These are phyloP conservation scores for Alternaria sp. DNA, from an alignment of 2,329 filamentous ascomycete genomes.

Conservation along the genomic window DNA sequence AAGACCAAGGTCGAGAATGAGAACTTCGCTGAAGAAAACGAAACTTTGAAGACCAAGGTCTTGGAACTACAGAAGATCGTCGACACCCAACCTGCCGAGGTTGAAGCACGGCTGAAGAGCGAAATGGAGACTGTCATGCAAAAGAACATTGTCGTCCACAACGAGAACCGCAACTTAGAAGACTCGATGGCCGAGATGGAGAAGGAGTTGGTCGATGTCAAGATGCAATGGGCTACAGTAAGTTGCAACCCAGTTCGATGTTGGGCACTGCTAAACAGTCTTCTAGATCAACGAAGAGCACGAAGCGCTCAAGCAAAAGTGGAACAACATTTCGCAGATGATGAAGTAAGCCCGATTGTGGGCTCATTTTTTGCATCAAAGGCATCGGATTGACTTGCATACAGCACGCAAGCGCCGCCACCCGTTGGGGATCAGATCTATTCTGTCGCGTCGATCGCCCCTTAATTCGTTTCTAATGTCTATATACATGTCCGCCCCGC, in stretches of 20 bases:
- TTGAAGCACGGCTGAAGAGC: slow-evolving; percentile 78
- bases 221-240: slow-evolving; percentile 96
- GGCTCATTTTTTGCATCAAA: slow-evolving; percentile 15
- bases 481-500: slow-evolving; percentile 31
- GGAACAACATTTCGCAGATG: slow-evolving; percentile 55
- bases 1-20: slow-evolving; percentile 93
- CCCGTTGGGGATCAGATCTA: slow-evolving; percentile 21
- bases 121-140: slow-evolving; percentile 94
- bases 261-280: slow-evolving; percentile 19
- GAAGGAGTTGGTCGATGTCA: slow-evolving; percentile 87
- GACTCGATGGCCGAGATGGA: slow-evolving; percentile 92
- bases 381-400: slow-evolving; percentile 31
- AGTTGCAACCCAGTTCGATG: slow-evolving; percentile 44
- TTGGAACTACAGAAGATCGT: slow-evolving; percentile 84
- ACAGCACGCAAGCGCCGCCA: slow-evolving; percentile 28
- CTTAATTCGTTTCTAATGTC: slow-evolving; percentile 39
- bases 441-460: slow-evolving; percentile 31
- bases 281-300: slow-evolving; percentile 56
- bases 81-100: slow-evolving; percentile 85
- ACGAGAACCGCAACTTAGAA: slow-evolving; percentile 86
- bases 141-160: slow-evolving; percentile 89
- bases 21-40: slow-evolving; percentile 85
- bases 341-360: slow-evolving; percentile 44
- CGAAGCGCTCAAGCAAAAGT: slow-evolving; percentile 57
- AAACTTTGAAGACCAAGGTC: slow-evolving; percentile 84